Evolutionary conservation across 2,329 filamentous ascomycete genomes (phyloP), one percentile per base, ranked within the genome.

Genomic region (Cladosporium velox): DNA sequence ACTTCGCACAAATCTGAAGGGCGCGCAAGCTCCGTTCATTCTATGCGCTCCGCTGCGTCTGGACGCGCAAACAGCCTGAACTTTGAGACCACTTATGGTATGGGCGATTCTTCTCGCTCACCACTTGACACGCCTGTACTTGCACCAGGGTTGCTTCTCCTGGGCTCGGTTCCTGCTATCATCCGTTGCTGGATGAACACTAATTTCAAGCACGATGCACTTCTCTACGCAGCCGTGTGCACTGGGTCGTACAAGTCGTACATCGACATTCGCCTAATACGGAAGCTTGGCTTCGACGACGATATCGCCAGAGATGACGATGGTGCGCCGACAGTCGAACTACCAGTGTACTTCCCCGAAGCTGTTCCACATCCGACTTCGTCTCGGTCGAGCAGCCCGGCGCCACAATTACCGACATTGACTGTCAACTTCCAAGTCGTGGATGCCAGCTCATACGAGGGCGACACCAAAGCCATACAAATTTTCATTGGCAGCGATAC

Each of bases 1-100:
- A 86, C 92, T 18, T 99, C 95, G 12, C 93, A 98, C 83, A 96
- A 96, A 76, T 98, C 95, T 0, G 94, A 99, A 76, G 95, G 95
- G 41, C 87, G 94, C 68, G 92, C 96, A 75, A 98, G 94, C 77
- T 98, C 93, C 10, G 86, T 89, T 21, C 88, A 90, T 77, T 97
- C 93, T 14, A 85, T 90, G 52, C 87, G 90, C 74, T 96, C 92
- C 10, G 87, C 88, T 65, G 87, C 88, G 15, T 92, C 91, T 32
- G 91, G 90, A 32, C 88, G 93, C 55, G 92, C 91, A 62, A 97
- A 93, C 77, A 97, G 93, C 78, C 83, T 98, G 68, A 93, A 92
- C 2, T 83, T 96, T 24, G 92, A 97, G 72, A 90, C 88, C 86
- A 88, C 76, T 88, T 90, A 73, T 81, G 87, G 70, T 84, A 86